Base-by-base conservation (phyloP, 1,139 yeast species). In the Yamadazyma oceani region DNA sequence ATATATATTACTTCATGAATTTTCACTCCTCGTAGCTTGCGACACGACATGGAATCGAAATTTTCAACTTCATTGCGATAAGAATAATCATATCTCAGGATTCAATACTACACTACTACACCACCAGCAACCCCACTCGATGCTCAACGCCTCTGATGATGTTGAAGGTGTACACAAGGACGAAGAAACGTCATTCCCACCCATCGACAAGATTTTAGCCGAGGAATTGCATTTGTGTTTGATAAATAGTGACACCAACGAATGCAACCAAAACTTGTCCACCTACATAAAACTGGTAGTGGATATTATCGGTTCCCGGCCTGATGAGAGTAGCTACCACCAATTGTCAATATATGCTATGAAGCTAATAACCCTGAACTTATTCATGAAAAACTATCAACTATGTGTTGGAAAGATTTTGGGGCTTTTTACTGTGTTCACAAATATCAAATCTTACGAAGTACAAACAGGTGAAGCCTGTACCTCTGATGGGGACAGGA, bases 331-430 rank as follows among this genome's bases (percentile, higher is more conserved):
- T 14, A 46, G 37, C 12, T 67, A 66, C 45, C 69, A 65, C 39
- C 54, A 55, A 25, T 48, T 70, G 7, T 66, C 73, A 4, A 37
- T 55, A 4, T 55, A 58, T 43, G 72, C 74, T 10, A 51, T 70
- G 43, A 62, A 57, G 39, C 48, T 71, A 14, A 49, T 70, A 10
- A 57, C 58, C 4, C 70, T 65, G 66, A 71, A 69, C 41, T 46
- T 71, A 35, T 71, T 70, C 40, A 43, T 60, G 28, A 65, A 66
- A 46, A 71, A 71, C 48, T 61, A 52, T 43, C 47, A 44, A 17
- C 57, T 68, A 27, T 70, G 76, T 43, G 47, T 69, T 5, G 74
- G 73, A 12, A 71, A 71, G 46, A 49, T 70, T 12, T 45, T 71
- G 31, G 67, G 72, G 11, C 52, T 70, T 29, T 42, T 70, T 26